Evolutionary conservation across 2,329 filamentous ascomycete species (phyloP).

Genomic region (Beauveria rudraprayagi): DNA sequence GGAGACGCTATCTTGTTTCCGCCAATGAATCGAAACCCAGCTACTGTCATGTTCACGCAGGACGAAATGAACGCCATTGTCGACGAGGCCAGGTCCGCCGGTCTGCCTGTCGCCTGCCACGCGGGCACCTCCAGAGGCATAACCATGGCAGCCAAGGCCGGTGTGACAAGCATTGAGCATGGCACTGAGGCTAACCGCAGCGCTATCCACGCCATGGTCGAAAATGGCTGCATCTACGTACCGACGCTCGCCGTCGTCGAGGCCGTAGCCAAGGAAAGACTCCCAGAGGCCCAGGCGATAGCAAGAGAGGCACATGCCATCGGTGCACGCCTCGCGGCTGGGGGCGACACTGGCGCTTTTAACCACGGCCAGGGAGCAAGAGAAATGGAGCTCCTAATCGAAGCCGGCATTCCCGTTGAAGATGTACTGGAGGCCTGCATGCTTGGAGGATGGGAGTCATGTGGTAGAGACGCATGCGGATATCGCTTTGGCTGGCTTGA

Average conservation of each 20-base stretch:
- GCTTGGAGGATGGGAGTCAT: constrained; percentile 47
- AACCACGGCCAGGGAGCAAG: constrained; percentile 44
- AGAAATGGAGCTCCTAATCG: constrained; percentile 46
- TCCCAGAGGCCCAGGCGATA: constrained; percentile 27
- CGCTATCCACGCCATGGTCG: constrained; percentile 35
- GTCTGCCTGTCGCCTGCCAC: constrained; percentile 36
- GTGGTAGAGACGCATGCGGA: constrained; percentile 43
- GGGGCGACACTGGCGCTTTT: constrained; percentile 47
- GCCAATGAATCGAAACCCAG: constrained; percentile 31
- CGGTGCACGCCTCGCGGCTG: constrained; percentile 42
- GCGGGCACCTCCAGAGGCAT: constrained; percentile 33
- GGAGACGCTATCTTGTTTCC: constrained; percentile 13
- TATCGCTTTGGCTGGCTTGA: constrained; percentile 44
- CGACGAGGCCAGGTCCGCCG: constrained; percentile 33
- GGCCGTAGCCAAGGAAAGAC: constrained; percentile 18
- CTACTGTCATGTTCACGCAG: constrained; percentile 37
- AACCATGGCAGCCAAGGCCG: constrained; percentile 37
- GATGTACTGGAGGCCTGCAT: constrained; percentile 43
- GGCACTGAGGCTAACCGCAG: constrained; percentile 30
- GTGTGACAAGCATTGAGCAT: constrained; percentile 41
- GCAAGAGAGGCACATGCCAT: constrained; percentile 36
- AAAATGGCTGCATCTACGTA: constrained; percentile 40
- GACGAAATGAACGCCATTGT: constrained; percentile 44
- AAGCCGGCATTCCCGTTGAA: constrained; percentile 40
- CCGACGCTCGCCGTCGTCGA: constrained; percentile 44